Conservation (phyloP, 345 rosid species). For the Abelmoschus esculentus region DNA sequence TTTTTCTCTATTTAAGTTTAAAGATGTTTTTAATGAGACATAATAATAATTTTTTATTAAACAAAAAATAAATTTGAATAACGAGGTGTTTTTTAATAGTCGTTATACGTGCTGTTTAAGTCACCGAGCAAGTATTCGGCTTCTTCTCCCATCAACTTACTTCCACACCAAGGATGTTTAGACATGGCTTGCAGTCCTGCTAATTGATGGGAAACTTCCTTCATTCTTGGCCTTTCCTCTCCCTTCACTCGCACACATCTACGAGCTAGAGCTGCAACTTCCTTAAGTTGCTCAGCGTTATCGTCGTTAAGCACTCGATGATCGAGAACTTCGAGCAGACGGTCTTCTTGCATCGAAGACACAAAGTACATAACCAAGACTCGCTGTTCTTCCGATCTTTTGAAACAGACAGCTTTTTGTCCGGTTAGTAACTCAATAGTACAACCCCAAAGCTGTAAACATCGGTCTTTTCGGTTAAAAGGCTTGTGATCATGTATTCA, state of each 20-base stretch:
- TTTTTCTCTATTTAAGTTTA: no score
- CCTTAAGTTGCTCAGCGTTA: neutral
- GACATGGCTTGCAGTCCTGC: neutral
- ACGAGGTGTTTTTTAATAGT: no score
- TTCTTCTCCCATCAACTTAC: no score
- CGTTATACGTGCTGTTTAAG: no score
- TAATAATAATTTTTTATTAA: no score
- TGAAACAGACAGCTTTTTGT: neutral
- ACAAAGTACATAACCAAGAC: neutral
- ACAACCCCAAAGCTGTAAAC: neutral
- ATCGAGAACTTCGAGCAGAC: neutral
- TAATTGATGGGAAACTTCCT: conserved; percentile 8
- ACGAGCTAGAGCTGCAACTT: neutral
- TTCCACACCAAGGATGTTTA: no score
- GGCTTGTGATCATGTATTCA: neutral
- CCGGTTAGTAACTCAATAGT: neutral
- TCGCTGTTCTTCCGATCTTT: neutral
- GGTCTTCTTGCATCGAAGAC: conserved; percentile 6
- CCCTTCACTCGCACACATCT: conserved; percentile 5
- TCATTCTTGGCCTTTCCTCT: conserved; percentile 7
- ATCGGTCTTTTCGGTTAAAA: neutral
- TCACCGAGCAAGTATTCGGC: no score
- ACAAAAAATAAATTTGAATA: no score
- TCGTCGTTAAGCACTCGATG: neutral
- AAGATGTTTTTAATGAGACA: no score